Conservation (phyloP, 805 yeast species). For the Candida gorgasii region DNA sequence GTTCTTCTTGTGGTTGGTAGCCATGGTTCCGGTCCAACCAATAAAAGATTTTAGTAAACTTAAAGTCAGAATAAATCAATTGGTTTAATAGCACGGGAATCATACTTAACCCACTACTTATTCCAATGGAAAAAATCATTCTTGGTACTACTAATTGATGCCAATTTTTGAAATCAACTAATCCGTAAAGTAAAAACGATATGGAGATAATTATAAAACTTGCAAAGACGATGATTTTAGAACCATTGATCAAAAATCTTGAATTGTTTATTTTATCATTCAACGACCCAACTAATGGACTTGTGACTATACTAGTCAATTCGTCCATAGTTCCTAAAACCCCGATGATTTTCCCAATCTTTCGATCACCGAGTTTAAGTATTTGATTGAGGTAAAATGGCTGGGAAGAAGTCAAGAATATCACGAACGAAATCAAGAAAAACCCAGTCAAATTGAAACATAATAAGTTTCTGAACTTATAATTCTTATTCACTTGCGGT, state of each 20-base stretch:
- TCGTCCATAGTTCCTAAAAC: constrained; percentile 57
- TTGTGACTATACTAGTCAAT: constrained; percentile 47
- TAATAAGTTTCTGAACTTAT: constrained; percentile 23
- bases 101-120: constrained; percentile 55
- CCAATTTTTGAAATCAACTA: constrained; percentile 41
- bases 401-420: constrained; percentile 41
- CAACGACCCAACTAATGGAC: constrained; percentile 65
- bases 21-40: constrained; percentile 21
- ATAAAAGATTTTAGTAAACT: constrained; percentile 26
- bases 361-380: constrained; percentile 22
- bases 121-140: constrained; percentile 61
- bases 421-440: constrained; percentile 38
- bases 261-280: constrained; percentile 51
- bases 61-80: constrained; percentile 46
- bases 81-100: constrained; percentile 62
- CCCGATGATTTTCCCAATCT: constrained; percentile 37
- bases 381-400: constrained; percentile 40
- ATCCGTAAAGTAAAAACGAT: constrained; percentile 52
- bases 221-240: constrained; percentile 49
- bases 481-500: constrained; percentile 8
- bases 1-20: not conserved
- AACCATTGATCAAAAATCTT: constrained; percentile 38
- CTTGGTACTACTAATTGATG: constrained; percentile 46
- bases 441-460: constrained; percentile 40
- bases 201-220: constrained; percentile 52